phyloP scores from a whole-genome alignment of 2,329 filamentous ascomycete species.

The Ophiostoma triangulosporum region DNA sequence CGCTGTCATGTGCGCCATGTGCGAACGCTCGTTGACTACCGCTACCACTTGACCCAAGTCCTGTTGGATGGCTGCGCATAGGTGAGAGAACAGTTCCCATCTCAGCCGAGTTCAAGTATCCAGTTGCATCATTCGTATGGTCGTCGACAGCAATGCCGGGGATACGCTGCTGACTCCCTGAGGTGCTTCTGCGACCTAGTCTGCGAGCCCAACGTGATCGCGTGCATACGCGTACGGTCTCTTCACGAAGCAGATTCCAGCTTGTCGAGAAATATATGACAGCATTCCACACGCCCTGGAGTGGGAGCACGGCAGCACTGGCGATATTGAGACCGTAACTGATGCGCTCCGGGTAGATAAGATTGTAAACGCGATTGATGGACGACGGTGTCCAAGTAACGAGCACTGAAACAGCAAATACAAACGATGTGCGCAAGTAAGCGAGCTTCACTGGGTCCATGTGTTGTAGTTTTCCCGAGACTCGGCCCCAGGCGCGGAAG shows the following conservation, averaged over 20 bases:
- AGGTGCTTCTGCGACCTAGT: neutral
- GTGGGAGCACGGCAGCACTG: slow-evolving; percentile 57
- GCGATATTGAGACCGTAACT: slow-evolving; percentile 55
- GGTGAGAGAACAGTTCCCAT: neutral
- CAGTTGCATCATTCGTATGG: neutral
- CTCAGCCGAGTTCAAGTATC: neutral
- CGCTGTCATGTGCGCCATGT: neutral
- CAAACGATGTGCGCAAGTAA: slow-evolving; percentile 46
- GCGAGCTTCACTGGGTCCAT: slow-evolving; percentile 46
- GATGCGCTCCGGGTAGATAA: slow-evolving; percentile 38
- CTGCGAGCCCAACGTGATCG: neutral
- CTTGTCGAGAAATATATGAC: slow-evolving; percentile 63
- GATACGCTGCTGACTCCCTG: neutral
- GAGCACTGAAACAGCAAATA: slow-evolving; percentile 46
- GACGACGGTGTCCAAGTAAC: slow-evolving; percentile 54
- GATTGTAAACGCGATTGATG: slow-evolving; percentile 59
- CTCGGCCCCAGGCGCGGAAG: slow-evolving; percentile 14
- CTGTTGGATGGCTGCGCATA: neutral
- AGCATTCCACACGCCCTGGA: slow-evolving; percentile 72
- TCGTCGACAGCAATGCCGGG: neutral
- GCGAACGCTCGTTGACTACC: neutral
- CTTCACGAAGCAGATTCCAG: slow-evolving; percentile 25
- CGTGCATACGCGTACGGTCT: slow-evolving; percentile 9
- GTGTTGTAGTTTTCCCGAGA: slow-evolving; percentile 23
- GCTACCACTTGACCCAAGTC: neutral